phyloP scores from a whole-genome alignment of 129 eudicot genomes.

The Lactuca sativa region DNA sequence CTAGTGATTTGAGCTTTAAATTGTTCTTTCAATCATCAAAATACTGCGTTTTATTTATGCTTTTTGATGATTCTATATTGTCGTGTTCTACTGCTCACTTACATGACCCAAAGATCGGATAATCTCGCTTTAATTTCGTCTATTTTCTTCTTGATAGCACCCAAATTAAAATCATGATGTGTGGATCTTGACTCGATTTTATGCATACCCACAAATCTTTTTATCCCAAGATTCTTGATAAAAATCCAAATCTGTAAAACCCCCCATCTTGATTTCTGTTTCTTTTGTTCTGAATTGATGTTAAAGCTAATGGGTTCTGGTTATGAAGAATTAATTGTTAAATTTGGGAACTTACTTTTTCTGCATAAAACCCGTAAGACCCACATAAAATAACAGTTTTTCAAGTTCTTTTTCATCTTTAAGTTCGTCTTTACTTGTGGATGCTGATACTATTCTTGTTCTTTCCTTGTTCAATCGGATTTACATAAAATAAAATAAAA shows the following conservation, averaged over 20 bases:
- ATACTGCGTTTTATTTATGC: constrained; percentile 9
- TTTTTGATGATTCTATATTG: neutral
- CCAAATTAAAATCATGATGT: constrained; percentile 4
- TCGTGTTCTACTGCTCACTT: constrained; percentile 35
- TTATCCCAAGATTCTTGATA: neutral
- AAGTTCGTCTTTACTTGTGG: constrained; percentile 13
- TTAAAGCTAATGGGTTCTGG: constrained; percentile 23
- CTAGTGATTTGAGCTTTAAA: constrained; percentile 2
- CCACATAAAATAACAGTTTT: constrained; percentile 75
- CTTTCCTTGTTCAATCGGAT: constrained; percentile 42
- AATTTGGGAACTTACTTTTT: neutral
- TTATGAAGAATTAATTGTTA: constrained; percentile 17
- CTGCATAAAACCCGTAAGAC: constrained; percentile 16
- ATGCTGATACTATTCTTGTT: constrained; percentile 28
- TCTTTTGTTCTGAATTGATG: constrained; percentile 15
- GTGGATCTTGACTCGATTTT: constrained; percentile 7
- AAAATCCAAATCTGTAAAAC: constrained; percentile 7
- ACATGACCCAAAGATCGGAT: constrained; percentile 32
- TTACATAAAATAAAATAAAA: constrained; percentile 21
- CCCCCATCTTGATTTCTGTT: constrained; percentile 14
- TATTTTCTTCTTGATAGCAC: constrained; percentile 11
- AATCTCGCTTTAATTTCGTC: constrained; percentile 22
- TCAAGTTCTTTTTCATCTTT: constrained; percentile 29
- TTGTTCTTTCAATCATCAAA: constrained; percentile 22
- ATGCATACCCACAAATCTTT: neutral